Conservation (phyloP, 139 green algal genomes). For the Nannochloris sp. region DNA sequence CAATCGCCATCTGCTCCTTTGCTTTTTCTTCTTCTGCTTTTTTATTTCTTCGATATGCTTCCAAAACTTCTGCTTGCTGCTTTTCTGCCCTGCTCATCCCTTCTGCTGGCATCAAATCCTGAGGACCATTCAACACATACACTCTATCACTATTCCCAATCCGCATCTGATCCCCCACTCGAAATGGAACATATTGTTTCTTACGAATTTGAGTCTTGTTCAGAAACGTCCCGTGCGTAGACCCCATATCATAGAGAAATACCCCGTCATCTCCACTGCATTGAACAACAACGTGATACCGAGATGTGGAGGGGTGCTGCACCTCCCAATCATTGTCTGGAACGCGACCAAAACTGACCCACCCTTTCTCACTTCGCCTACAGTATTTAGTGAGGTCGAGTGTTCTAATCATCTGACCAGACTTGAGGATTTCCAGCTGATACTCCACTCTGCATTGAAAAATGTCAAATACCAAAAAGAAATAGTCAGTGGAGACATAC, state of each 20-base stretch:
- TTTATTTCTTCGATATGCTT: constrained; percentile 33
- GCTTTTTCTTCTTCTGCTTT: constrained; percentile 27
- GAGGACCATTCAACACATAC: constrained; percentile 70
- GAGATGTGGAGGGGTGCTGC: constrained; percentile 68
- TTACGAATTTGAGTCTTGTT: constrained; percentile 74
- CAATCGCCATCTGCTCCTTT: constrained; percentile 40
- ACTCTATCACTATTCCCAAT: constrained; percentile 75
- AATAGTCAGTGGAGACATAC: too few relatives aligned
- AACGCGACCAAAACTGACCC: constrained; percentile 57
- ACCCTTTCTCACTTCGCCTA: constrained; percentile 10
- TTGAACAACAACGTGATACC: constrained; percentile 58
- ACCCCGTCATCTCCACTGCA: constrained; percentile 40
- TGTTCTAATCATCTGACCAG: constrained; percentile 39
- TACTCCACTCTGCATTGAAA: constrained; percentile 1
- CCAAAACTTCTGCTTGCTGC: constrained; percentile 37
- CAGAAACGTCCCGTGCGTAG: constrained; percentile 81
- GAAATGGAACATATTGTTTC: constrained; percentile 44
- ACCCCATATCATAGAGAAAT: constrained; percentile 79
- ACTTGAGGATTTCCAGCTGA: constrained; percentile 57
- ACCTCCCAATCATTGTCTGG: constrained; percentile 51
- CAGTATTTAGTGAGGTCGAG: constrained; percentile 15
- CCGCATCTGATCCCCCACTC: constrained; percentile 72
- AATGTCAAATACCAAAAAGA: not conserved
- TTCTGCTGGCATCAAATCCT: constrained; percentile 79
- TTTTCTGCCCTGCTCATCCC: constrained; percentile 43